A percentile compares a stretch with the other conserved stretches of the same genome.
phyloP scores from a whole-genome alignment of 1,284 basidiomycete genomes.

The Megacollybia platyphylla region DNA sequence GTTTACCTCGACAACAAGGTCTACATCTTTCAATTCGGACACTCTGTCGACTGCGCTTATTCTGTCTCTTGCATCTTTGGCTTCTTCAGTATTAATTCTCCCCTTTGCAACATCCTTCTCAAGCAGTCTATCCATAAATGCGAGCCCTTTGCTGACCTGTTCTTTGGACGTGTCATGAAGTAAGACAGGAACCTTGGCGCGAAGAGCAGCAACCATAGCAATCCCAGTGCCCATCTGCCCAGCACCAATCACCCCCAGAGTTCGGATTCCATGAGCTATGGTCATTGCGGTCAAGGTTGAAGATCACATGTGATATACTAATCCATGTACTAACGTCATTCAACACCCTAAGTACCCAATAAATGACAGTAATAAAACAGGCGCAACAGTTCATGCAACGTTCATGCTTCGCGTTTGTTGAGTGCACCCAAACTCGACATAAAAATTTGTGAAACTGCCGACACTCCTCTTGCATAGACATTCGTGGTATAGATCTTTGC shows the following conservation, averaged over 20 bases:
- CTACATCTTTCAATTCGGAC: slow-evolving; percentile 57
- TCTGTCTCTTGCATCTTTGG: slow-evolving; percentile 60
- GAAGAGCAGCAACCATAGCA: slow-evolving; percentile 72
- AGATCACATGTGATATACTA: not conserved
- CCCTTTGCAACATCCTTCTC: slow-evolving; percentile 85
- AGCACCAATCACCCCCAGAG: slow-evolving; percentile 64
- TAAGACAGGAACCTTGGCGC: slow-evolving; percentile 66
- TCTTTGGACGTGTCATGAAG: slow-evolving; percentile 56
- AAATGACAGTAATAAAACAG: no score
- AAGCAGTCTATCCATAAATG: slow-evolving; percentile 70
- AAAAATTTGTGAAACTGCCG: slow-evolving; percentile 49
- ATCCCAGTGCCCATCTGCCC: slow-evolving; percentile 88
- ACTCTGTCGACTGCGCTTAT: slow-evolving; percentile 46
- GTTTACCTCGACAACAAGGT: slow-evolving; percentile 83
- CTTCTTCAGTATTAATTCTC: slow-evolving; percentile 61
- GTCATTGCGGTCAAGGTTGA: not conserved
- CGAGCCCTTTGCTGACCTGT: slow-evolving; percentile 60
- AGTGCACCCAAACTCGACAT: slow-evolving; percentile 7
- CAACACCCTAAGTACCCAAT: no score
- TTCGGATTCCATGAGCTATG: slow-evolving; percentile 49
- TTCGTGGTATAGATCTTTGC: slow-evolving; percentile 70
- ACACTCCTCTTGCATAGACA: slow-evolving; percentile 82
- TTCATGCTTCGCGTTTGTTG: no score
- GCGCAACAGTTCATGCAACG: no score
- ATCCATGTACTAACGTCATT: no score